Percentiles rank a stretch among this genome's conserved stretches.
These are phyloP conservation scores for Rhododendron kiyosumense DNA, from an alignment of 148 eudicot species.

Conservation along the genomic window DNA sequence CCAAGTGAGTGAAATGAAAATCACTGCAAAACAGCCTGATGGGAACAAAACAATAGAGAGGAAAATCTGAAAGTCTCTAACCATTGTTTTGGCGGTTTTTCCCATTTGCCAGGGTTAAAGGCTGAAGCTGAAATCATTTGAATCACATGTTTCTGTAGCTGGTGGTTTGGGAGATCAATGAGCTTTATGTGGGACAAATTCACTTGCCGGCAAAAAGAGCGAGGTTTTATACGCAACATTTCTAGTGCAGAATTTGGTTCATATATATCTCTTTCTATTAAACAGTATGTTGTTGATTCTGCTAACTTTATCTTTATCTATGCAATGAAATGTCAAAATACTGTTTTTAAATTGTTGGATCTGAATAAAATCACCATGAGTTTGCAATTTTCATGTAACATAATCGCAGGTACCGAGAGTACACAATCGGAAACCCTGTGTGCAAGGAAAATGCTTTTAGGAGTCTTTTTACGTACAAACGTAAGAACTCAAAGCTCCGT, in stretches of 20 bases:
- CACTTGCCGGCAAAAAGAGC: conserved; percentile 4
- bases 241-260: conserved; percentile 4
- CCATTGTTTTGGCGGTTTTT: background rate
- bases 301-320: background rate
- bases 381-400: no score
- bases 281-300: background rate
- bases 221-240: background rate
- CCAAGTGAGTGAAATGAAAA: conserved; percentile 34
- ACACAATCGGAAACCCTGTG: background rate
- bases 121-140: conserved; percentile 19
- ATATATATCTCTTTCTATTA: background rate
- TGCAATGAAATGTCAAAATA: background rate
- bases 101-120: conserved; percentile 29
- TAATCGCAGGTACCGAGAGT: background rate
- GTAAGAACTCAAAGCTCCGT: background rate
- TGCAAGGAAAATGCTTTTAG: background rate
- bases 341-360: background rate
- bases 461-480: background rate
- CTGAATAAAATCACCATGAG: no score
- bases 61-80: background rate
- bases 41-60: background rate
- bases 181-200: conserved; percentile 1
- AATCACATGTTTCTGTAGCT: background rate
- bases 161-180: background rate
- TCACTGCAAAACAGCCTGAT: no score